These are phyloP conservation scores for Sphaerostilbella broomeana DNA, from an alignment of 2,329 filamentous ascomycete species.

Conservation along the genomic window DNA sequence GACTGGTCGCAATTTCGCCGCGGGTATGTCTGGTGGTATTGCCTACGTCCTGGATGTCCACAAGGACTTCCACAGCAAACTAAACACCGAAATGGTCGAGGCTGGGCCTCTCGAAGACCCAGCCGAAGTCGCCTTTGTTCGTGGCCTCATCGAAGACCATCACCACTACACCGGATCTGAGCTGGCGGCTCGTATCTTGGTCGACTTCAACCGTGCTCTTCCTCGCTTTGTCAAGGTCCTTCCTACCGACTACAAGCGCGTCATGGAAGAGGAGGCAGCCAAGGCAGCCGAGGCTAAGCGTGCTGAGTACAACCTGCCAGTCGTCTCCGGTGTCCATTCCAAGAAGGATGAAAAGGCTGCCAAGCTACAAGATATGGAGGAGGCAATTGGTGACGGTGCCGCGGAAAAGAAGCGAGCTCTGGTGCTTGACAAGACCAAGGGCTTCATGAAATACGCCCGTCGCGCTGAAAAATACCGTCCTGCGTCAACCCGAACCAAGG, in stretches of 20 bases:
- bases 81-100: constrained; percentile 98
- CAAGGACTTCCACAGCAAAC: constrained; percentile 83
- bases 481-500: constrained; percentile 75
- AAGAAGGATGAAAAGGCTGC: constrained; percentile 63
- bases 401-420: constrained; percentile 85
- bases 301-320: constrained; percentile 72
- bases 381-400: constrained; percentile 76
- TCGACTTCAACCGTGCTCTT: constrained; percentile 92
- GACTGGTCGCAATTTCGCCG: constrained; percentile 94
- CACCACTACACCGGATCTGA: constrained; percentile 97
- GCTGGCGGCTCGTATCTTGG: constrained; percentile 80
- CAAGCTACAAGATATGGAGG: constrained; percentile 77
- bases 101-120: constrained; percentile 77
- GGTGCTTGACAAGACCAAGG: constrained; percentile 93
- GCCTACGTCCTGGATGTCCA: constrained; percentile 89
- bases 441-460: constrained; percentile 96
- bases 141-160: constrained; percentile 89
- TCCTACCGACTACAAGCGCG: constrained; percentile 92
- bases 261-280: constrained; percentile 75
- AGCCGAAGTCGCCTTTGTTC: constrained; percentile 80
- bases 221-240: constrained; percentile 89
- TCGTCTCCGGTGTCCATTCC: constrained; percentile 59
- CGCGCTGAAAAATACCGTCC: constrained; percentile 89
- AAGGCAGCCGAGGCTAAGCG: constrained; percentile 83
- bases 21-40: constrained; percentile 97